Evolutionary conservation across 1,284 basidiomycete genomes (phyloP).

Genomic region (Kalmanozyma brasiliensis): DNA sequence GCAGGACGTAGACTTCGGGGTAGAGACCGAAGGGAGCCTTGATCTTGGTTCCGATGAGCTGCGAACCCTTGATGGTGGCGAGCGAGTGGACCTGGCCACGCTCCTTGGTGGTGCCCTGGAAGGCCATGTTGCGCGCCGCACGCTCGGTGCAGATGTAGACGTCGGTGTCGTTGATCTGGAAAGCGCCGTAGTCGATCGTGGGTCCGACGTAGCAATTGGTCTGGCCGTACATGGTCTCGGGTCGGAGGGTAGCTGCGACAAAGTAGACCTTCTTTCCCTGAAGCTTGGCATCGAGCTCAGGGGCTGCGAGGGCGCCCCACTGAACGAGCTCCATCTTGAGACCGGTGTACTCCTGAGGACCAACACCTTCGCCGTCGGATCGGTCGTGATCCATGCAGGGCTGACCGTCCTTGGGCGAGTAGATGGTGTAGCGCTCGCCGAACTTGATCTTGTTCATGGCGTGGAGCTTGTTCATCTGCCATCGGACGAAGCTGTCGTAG

Average conservation of each 20-base stretch:
- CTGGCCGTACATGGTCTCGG: conserved; percentile 98
- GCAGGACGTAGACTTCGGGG: conserved; percentile 91
- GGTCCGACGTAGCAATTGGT: conserved; percentile 98
- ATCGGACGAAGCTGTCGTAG: conserved; percentile 95
- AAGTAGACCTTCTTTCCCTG: conserved; percentile 86
- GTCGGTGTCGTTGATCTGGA: conserved; percentile 74
- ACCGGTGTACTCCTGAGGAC: conserved; percentile 95
- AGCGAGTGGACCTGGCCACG: conserved; percentile 61
- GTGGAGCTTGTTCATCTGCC: conserved; percentile 96
- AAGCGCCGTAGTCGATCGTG: conserved; percentile 90
- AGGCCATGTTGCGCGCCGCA: conserved; percentile 96
- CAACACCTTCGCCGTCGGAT: conserved; percentile 90
- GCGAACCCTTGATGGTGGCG: conserved; percentile 72
- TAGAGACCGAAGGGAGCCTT: conserved; percentile 85
- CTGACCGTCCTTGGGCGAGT: conserved; percentile 98
- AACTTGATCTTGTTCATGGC: conserved; percentile 74
- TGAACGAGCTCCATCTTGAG: conserved; percentile 93
- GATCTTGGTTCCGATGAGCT: conserved; percentile 88
- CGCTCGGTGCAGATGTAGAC: conserved; percentile 90
- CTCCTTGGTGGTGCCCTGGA: conserved; percentile 79
- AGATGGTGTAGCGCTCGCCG: conserved; percentile 97
- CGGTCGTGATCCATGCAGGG: conserved; percentile 99
- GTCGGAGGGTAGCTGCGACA: conserved; percentile 93
- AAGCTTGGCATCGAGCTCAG: conserved; percentile 73
- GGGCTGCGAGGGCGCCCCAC: conserved; percentile 70